Conservation (phyloP, 148 eudicot species). For the Chenopodium suecicum region DNA sequence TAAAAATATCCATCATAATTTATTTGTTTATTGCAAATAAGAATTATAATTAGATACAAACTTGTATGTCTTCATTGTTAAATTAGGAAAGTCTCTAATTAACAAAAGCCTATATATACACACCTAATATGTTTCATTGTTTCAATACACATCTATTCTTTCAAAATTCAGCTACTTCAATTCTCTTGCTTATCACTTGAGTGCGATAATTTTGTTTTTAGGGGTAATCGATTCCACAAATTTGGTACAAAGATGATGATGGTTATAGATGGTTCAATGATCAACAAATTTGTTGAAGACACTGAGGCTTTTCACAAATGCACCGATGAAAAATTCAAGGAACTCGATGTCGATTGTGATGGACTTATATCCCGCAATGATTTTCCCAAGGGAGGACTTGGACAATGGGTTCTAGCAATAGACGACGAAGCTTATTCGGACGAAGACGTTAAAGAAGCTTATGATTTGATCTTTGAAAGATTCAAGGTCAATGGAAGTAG, state of each 20-base stretch:
- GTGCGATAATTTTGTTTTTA: too few species aligned
- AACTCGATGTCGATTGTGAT: conserved; percentile 36
- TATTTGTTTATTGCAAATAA: too few species aligned
- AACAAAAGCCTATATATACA: too few species aligned
- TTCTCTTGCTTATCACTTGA: too few species aligned
- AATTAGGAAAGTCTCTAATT: too few species aligned
- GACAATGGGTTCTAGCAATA: conserved; percentile 13
- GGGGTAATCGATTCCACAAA: neutral
- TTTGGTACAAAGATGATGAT: conserved; percentile 19
- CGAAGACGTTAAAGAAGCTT: conserved; percentile 28
- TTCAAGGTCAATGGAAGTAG: conserved; percentile 36
- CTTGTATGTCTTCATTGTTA: too few species aligned
- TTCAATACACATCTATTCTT: too few species aligned
- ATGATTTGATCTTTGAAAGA: conserved; percentile 31
- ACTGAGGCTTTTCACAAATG: conserved; percentile 34
- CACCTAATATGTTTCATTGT: too few species aligned
- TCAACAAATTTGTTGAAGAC: conserved; percentile 40
- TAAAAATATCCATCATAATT: too few species aligned
- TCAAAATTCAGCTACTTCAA: too few species aligned
- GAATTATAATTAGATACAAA: too few species aligned
- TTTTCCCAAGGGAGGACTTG: conserved; percentile 19
- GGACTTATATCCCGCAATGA: conserved; percentile 45
- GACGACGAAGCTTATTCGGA: conserved; percentile 38
- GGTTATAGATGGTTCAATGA: conserved; percentile 41
- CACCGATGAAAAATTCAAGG: conserved; percentile 35